Conservation (phyloP, 2,329 filamentous ascomycete genomes). For the Colletotrichum spaethianum region DNA sequence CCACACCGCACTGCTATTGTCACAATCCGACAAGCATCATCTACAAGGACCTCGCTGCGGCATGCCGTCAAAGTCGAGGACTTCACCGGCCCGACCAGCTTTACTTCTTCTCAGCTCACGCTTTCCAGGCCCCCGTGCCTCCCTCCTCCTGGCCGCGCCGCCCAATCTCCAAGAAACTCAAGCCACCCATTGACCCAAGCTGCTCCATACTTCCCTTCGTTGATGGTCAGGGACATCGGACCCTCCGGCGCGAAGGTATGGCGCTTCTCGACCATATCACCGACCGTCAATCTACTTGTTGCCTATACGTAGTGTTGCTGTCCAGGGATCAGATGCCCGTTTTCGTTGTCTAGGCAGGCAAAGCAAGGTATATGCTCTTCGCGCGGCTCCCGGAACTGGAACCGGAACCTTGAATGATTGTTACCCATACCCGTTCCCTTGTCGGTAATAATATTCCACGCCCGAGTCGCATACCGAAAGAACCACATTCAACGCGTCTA, state of each 20-base stretch:
- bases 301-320: constrained; percentile 3
- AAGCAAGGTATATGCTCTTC: constrained; percentile 12
- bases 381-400: constrained; percentile 17
- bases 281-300: constrained; percentile 3
- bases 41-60: constrained; percentile 20
- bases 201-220: constrained; percentile 1
- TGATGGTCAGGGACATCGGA: constrained; percentile 14
- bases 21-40: constrained; percentile 2
- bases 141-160: not conserved
- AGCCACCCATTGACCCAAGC: constrained; percentile 1
- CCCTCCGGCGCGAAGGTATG: constrained; percentile 17
- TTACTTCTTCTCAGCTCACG: not conserved
- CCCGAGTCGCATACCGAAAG: not conserved
- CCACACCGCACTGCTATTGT: not conserved
- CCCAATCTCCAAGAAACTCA: not conserved
- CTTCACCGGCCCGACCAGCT: not conserved
- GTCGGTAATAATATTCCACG: not conserved
- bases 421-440: not conserved
- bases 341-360: not conserved
- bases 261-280: constrained; percentile 10
- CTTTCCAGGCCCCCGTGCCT: not conserved
- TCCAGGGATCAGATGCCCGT: constrained; percentile 9
- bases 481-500: not conserved
- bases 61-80: constrained; percentile 2
- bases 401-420: constrained; percentile 19